Percentiles rank a stretch among this genome's conserved stretches.
Evolutionary conservation across 805 yeast genomes (phyloP).

Genomic region (Candida morakotiae): DNA sequence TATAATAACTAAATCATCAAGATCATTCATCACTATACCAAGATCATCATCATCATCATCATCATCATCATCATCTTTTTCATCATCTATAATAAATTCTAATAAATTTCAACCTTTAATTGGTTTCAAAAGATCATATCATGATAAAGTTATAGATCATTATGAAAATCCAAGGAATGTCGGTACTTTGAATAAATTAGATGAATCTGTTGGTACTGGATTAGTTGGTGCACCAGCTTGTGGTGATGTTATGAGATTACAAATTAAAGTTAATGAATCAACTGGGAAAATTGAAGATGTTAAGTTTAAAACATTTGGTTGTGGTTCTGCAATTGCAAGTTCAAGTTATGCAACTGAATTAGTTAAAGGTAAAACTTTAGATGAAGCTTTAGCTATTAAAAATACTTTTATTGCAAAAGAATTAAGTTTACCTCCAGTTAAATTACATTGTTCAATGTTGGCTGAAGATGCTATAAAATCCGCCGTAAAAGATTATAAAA

Average conservation of each 20-base stretch:
- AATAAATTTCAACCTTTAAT: neutral
- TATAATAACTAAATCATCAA: neutral
- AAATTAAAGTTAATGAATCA: slow-evolving; percentile 86
- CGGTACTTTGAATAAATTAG: slow-evolving; percentile 81
- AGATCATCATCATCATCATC: neutral
- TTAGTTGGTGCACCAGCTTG: slow-evolving; percentile 99
- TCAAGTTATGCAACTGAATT: slow-evolving; percentile 93
- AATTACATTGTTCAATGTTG: slow-evolving; percentile 95
- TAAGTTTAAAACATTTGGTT: slow-evolving; percentile 98
- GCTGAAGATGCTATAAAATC: slow-evolving; percentile 99
- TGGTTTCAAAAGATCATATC: slow-evolving; percentile 47
- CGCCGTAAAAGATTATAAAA: slow-evolving; percentile 90
- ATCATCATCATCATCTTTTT: too few relatives aligned
- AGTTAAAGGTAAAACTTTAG: slow-evolving; percentile 90
- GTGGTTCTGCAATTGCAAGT: slow-evolving; percentile 97
- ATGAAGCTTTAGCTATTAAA: slow-evolving; percentile 89
- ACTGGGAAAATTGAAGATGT: slow-evolving; percentile 93
- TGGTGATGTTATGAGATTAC: slow-evolving; percentile 98
- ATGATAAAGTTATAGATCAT: slow-evolving; percentile 92
- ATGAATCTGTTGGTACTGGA: slow-evolving; percentile 86
- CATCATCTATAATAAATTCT: neutral
- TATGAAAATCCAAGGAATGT: slow-evolving; percentile 96
- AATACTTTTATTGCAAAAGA: slow-evolving; percentile 95
- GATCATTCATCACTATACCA: too few relatives aligned
- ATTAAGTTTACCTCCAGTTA: slow-evolving; percentile 92